A percentile compares a stretch with the other conserved stretches of the same genome.
These are phyloP conservation scores for Dipodascus geniculatus DNA, from an alignment of 805 yeast species.

Conservation along the genomic window DNA sequence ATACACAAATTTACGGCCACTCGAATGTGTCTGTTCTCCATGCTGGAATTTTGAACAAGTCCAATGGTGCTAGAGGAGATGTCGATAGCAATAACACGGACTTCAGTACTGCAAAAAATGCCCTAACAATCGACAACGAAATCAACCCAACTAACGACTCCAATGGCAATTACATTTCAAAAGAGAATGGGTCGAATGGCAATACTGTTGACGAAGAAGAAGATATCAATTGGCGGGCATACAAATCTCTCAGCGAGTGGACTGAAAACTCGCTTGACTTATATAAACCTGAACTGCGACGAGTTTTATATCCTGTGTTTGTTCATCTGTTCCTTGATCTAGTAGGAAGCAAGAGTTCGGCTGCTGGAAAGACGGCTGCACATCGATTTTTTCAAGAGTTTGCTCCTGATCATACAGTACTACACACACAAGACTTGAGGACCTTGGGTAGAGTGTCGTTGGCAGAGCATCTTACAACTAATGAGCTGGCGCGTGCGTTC, in stretches of 20 bases:
- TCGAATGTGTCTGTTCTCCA: not conserved
- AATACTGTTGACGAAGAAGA: conserved; percentile 37
- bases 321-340: conserved; percentile 78
- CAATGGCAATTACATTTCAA: not conserved
- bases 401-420: conserved; percentile 55
- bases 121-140: too few relatives aligned
- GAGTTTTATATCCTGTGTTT: conserved; percentile 84
- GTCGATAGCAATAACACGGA: conserved; percentile 19
- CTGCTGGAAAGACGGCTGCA: conserved; percentile 35
- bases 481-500: conserved; percentile 68
- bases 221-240: conserved; percentile 66
- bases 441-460: conserved; percentile 63
- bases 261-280: conserved; percentile 82
- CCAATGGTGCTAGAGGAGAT: conserved; percentile 11
- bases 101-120: conserved; percentile 11
- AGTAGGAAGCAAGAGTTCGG: conserved; percentile 46
- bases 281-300: conserved; percentile 74
- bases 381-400: conserved; percentile 66
- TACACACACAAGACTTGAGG: conserved; percentile 69
- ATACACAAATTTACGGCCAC: not conserved
- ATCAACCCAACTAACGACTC: too few relatives aligned
- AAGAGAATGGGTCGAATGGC: not conserved
- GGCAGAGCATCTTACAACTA: conserved; percentile 72
- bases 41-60: not conserved
- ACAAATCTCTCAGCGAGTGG: conserved; percentile 74